These are phyloP conservation scores for Epichloe sibirici DNA, from an alignment of 2,329 filamentous ascomycete species.

Conservation along the genomic window DNA sequence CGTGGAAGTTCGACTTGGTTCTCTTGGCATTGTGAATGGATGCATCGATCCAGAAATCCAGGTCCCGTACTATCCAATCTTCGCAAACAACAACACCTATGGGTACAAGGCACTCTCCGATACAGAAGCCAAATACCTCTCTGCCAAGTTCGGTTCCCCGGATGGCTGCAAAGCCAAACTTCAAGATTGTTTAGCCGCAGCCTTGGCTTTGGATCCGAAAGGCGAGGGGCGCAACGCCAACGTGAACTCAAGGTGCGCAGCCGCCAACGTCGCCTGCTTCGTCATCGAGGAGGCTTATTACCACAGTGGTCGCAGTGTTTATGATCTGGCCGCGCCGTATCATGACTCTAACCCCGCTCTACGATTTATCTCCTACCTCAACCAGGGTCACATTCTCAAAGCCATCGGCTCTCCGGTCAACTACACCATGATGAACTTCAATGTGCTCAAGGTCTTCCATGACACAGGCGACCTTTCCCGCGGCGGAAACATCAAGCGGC, in stretches of 20 bases:
- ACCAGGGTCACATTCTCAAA: conserved; percentile 41
- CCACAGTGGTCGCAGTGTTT: conserved; percentile 40
- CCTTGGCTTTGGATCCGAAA: conserved; percentile 24
- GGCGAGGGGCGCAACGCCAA: conserved; percentile 24
- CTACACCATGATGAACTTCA: conserved; percentile 37
- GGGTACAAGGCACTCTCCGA: conserved; percentile 44
- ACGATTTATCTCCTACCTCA: conserved; percentile 53
- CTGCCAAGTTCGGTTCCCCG: conserved; percentile 15
- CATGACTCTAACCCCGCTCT: conserved; percentile 50
- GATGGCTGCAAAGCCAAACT: conserved; percentile 43
- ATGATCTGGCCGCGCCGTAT: conserved; percentile 46
- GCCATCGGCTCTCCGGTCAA: conserved; percentile 52
- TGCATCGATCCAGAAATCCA: conserved; percentile 55
- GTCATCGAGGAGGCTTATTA: conserved; percentile 47
- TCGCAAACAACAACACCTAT: conserved; percentile 55
- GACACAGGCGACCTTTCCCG: conserved; percentile 50
- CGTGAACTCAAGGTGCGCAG: conserved; percentile 36
- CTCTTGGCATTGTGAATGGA: conserved; percentile 60
- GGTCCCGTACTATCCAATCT: conserved; percentile 41
- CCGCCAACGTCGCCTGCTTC: conserved; percentile 31
- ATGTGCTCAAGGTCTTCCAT: conserved; percentile 34
- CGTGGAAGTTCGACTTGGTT: conserved; percentile 46
- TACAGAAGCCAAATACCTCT: conserved; percentile 35
- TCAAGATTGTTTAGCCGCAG: conserved; percentile 35
- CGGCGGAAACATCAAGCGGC: conserved; percentile 44